These are phyloP conservation scores for Populus simonii DNA, from an alignment of 345 rosid genomes.

Conservation along the genomic window DNA sequence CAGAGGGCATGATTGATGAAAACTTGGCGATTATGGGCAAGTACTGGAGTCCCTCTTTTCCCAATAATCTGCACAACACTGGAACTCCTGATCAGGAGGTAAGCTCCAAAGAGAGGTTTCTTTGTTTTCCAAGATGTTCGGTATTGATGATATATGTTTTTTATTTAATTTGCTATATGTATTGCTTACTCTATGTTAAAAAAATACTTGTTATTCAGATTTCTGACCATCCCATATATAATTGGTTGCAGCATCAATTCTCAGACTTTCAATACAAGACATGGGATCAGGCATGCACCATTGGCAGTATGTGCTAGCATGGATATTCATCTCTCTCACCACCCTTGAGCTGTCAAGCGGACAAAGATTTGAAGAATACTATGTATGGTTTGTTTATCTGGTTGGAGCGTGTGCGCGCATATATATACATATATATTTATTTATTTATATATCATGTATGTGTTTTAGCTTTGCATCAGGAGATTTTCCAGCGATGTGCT, in stretches of 20 bases:
- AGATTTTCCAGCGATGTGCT: not conserved
- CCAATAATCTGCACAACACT: constrained; percentile 26
- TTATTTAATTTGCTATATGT: too few species aligned
- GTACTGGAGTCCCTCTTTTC: constrained; percentile 31
- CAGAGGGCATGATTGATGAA: constrained; percentile 25
- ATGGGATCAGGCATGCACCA: constrained; percentile 18
- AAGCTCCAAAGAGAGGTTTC: not conserved
- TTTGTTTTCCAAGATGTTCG: not conserved
- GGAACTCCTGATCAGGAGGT: not conserved
- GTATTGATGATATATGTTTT: too few species aligned
- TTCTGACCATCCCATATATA: not conserved
- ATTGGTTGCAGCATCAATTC: constrained; percentile 33
- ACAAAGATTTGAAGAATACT: constrained; percentile 12
- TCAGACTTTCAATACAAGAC: constrained; percentile 29
- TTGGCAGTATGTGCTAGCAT: too few species aligned
- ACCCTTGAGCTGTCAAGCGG: not conserved
- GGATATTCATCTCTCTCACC: too few species aligned
- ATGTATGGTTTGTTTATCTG: not conserved
- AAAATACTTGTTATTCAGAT: not conserved
- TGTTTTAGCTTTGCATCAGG: not conserved
- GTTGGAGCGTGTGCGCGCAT: not conserved
- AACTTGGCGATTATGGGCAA: constrained; percentile 19
- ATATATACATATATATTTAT: too few species aligned
- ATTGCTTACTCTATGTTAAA: too few species aligned
- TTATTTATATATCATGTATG: too few species aligned